Evolutionary conservation across 2,329 filamentous ascomycete species (phyloP).

Genomic region (Fusarium setosum): DNA sequence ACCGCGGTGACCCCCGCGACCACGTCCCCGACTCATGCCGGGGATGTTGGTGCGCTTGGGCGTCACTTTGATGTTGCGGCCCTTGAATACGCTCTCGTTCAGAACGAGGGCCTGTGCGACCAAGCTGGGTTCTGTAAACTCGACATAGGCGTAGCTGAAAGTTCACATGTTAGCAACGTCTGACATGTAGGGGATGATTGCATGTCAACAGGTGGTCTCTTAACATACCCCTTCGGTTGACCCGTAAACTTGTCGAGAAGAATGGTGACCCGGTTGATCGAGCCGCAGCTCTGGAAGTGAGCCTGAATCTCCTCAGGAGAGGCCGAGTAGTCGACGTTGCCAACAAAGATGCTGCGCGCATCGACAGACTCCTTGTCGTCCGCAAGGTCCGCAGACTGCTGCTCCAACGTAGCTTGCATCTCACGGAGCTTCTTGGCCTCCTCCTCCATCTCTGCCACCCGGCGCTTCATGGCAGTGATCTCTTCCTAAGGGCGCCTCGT

Average conservation of each 20-base stretch:
- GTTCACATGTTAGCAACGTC: slow-evolving; percentile 23
- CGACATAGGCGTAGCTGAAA: slow-evolving; percentile 94
- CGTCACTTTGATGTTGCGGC: slow-evolving; percentile 91
- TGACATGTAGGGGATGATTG: not conserved
- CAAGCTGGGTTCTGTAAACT: slow-evolving; percentile 93
- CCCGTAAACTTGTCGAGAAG: slow-evolving; percentile 98
- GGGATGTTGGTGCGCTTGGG: slow-evolving; percentile 98
- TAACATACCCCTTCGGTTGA: slow-evolving; percentile 93
- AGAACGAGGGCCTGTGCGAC: slow-evolving; percentile 94
- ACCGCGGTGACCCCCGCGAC: slow-evolving; percentile 31
- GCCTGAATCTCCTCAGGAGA: slow-evolving; percentile 97
- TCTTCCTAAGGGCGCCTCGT: slow-evolving; percentile 69
- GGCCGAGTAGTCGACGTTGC: slow-evolving; percentile 97
- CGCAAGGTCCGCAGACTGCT: slow-evolving; percentile 82
- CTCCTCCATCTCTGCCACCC: slow-evolving; percentile 91
- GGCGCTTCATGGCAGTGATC: slow-evolving; percentile 87
- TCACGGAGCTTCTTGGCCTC: slow-evolving; percentile 87
- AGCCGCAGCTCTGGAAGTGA: slow-evolving; percentile 96
- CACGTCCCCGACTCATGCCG: slow-evolving; percentile 87
- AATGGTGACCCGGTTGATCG: slow-evolving; percentile 98
- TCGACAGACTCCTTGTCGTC: slow-evolving; percentile 98
- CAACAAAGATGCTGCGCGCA: slow-evolving; percentile 95
- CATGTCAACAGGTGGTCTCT: not conserved
- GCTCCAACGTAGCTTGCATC: slow-evolving; percentile 88
- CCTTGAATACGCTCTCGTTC: slow-evolving; percentile 96